Evolutionary conservation across 805 yeast genomes (phyloP).

Genomic region (Danielia oregonensis): DNA sequence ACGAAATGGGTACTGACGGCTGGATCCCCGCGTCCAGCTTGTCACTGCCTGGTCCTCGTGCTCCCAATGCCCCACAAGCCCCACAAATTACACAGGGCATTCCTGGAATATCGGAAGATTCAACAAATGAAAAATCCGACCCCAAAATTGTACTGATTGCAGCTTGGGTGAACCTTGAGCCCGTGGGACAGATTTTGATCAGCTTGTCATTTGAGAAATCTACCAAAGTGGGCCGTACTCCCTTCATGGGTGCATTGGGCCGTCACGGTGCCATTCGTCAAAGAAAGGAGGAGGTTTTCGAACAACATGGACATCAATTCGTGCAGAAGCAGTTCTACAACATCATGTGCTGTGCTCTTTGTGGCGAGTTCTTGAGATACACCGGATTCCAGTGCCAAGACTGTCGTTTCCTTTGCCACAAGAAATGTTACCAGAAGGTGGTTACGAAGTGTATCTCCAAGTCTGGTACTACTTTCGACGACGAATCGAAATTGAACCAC

Average conservation of each 20-base stretch:
- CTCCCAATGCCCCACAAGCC: not conserved
- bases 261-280: conserved; percentile 99
- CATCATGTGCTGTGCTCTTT: conserved; percentile 95
- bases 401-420: conserved; percentile 76
- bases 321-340: conserved; percentile 93
- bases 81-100: not conserved
- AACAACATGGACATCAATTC: conserved; percentile 96
- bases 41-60: conserved; percentile 15
- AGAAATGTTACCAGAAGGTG: conserved; percentile 74
- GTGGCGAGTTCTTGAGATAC: conserved; percentile 91
- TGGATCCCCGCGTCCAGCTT: conserved; percentile 83
- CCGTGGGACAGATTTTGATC: conserved; percentile 84
- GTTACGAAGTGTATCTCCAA: conserved; percentile 82
- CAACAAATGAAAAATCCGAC: conserved; percentile 1
- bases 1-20: conserved; percentile 65
- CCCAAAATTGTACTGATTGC: conserved; percentile 45
- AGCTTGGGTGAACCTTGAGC: conserved; percentile 89
- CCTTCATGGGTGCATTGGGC: conserved; percentile 45
- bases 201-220: conserved; percentile 76
- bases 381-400: conserved; percentile 86
- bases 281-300: conserved; percentile 84
- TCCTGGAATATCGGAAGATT: not conserved
- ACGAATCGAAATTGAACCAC: conserved; percentile 83
- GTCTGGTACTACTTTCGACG: conserved; percentile 66
- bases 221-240: conserved; percentile 30